Conservation (phyloP, 140 eudicot genomes). For the Anethum foeniculum region DNA sequence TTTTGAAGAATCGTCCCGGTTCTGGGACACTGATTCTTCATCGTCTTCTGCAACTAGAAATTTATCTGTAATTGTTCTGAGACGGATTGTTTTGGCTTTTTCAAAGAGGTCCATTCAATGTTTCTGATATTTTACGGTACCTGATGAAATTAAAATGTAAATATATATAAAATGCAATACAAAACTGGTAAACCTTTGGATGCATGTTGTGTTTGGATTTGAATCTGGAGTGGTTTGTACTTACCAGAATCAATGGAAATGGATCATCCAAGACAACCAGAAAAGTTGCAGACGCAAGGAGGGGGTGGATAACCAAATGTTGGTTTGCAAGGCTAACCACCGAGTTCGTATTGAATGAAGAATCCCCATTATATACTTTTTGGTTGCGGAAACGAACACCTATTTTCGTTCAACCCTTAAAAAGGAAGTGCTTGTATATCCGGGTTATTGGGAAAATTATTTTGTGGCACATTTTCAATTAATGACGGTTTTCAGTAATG, state of each 20-base stretch:
- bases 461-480: neutral
- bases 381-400: neutral
- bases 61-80: slow-evolving; percentile 38
- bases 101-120: slow-evolving; percentile 44
- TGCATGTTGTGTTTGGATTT: neutral
- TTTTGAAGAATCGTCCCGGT: slow-evolving; percentile 33
- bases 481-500: neutral
- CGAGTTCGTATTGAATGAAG: neutral
- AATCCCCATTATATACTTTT: neutral
- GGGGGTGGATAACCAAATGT: neutral
- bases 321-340: slow-evolving; percentile 4
- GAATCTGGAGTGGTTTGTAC: neutral
- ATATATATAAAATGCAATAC: neutral
- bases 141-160: neutral
- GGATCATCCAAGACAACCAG: neutral
- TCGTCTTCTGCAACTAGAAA: slow-evolving; percentile 51
- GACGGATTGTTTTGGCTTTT: slow-evolving; percentile 44
- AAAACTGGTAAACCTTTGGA: neutral
- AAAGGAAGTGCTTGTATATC: neutral
- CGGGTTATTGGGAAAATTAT: neutral
- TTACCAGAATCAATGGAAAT: neutral
- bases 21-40: slow-evolving; percentile 32
- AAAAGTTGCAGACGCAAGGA: neutral
- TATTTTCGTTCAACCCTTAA: neutral
- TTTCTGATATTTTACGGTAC: neutral